Conservation (phyloP, 805 yeast genomes). For the Candida easanensis region DNA sequence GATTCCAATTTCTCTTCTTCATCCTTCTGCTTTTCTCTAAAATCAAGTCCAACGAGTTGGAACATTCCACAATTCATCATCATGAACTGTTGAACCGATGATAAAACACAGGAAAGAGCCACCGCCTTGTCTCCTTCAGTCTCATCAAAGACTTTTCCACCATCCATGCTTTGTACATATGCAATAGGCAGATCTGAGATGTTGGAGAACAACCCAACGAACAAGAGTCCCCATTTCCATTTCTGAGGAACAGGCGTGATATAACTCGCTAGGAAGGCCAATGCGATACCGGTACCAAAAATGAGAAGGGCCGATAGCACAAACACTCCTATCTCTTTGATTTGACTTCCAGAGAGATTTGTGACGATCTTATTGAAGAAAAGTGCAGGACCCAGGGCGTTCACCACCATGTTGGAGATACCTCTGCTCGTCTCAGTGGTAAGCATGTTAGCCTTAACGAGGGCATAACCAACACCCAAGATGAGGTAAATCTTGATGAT, state of each 20-base stretch:
- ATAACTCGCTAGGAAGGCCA: constrained; percentile 30
- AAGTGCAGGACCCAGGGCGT: constrained; percentile 52
- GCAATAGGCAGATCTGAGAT: constrained; percentile 54
- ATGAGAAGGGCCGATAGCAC: constrained; percentile 26
- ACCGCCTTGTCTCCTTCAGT: constrained; percentile 45
- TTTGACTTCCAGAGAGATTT: constrained; percentile 48
- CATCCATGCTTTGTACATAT: constrained; percentile 44
- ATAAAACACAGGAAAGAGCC: constrained; percentile 46
- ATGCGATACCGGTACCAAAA: constrained; percentile 41
- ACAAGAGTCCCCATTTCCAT: constrained; percentile 47
- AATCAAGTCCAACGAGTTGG: constrained; percentile 67
- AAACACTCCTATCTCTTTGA: constrained; percentile 49
- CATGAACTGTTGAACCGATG: constrained; percentile 49
- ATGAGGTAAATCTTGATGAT: constrained; percentile 27
- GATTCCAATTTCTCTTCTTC: constrained; percentile 4
- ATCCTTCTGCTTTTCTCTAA: constrained; percentile 32
- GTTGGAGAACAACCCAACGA: constrained; percentile 49
- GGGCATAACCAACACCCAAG: constrained; percentile 17
- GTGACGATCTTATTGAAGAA: constrained; percentile 50
- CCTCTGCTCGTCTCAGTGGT: constrained; percentile 53
- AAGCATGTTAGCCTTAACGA: constrained; percentile 31
- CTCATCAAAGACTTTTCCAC: constrained; percentile 37
- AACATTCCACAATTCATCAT: constrained; percentile 79
- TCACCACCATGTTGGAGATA: constrained; percentile 49
- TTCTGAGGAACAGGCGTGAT: constrained; percentile 44